A percentile compares a stretch with the other conserved stretches of the same genome.
phyloP scores from a whole-genome alignment of 164 flowering plant species.

The Liriodendron chinense region DNA sequence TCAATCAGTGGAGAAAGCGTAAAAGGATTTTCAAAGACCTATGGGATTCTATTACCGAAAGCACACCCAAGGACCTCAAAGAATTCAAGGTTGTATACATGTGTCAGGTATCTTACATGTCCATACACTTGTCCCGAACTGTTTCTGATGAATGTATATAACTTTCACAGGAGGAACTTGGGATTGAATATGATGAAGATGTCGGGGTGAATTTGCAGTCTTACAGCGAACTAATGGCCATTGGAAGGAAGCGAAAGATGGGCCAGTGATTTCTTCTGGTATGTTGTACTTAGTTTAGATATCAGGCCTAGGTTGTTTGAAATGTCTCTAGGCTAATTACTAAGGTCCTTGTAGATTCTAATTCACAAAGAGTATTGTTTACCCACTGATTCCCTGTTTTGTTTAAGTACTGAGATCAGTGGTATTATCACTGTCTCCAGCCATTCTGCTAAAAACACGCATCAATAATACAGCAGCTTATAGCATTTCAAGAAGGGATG shows the following conservation, averaged over 20 bases:
- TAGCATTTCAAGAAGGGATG: too few species aligned
- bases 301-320: neutral
- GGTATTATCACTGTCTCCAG: neutral
- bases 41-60: constrained; percentile 18
- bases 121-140: neutral
- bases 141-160: neutral
- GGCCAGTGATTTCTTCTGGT: constrained; percentile 21
- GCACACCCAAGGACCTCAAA: constrained; percentile 32
- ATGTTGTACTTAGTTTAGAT: neutral
- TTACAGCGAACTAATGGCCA: constrained; percentile 42
- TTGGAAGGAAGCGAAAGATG: constrained; percentile 51
- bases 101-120: neutral
- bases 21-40: constrained; percentile 46
- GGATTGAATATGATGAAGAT: constrained; percentile 89
- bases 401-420: constrained; percentile 4
- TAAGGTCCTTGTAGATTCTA: constrained; percentile 6
- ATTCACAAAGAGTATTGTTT: neutral
- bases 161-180: constrained; percentile 78
- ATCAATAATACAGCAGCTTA: too few species aligned
- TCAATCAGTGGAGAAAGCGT: constrained; percentile 86
- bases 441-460: neutral
- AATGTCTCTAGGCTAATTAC: neutral
- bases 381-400: constrained; percentile 4
- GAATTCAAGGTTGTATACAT: constrained; percentile 70
- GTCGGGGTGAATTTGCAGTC: constrained; percentile 73